phyloP scores from a whole-genome alignment of 306 rosid genomes.

The Echinosophora koreensis region DNA sequence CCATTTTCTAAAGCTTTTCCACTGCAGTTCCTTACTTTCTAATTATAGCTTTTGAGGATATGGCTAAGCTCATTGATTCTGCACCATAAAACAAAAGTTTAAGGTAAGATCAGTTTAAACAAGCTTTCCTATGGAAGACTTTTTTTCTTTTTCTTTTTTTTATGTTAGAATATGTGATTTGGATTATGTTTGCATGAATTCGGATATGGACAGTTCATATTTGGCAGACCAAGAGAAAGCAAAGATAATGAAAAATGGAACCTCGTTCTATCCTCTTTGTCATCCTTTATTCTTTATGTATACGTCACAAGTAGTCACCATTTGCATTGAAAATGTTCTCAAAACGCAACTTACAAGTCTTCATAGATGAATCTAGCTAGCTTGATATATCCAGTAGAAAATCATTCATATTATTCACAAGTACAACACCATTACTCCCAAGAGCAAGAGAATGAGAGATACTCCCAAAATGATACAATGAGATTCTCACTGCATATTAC shows the following conservation, averaged over 20 bases:
- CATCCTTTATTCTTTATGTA: slow-evolving; percentile 32
- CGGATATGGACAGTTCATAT: neutral
- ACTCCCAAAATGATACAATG: slow-evolving; percentile 11
- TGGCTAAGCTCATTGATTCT: neutral
- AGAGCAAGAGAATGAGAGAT: neutral
- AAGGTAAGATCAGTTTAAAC: neutral
- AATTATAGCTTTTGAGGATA: too few species aligned
- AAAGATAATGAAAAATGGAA: slow-evolving; percentile 25
- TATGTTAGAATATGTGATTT: neutral
- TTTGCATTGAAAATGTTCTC: neutral
- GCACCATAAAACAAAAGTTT: neutral
- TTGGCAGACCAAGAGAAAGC: neutral
- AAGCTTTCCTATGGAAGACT: neutral
- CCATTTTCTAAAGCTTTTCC: neutral
- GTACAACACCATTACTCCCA: slow-evolving; percentile 6
- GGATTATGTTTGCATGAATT: slow-evolving; percentile 19
- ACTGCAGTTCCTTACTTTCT: neutral
- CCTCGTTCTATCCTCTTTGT: neutral
- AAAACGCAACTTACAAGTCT: neutral
- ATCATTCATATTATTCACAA: slow-evolving; percentile 17
- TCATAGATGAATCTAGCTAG: slow-evolving; percentile 12
- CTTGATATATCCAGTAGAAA: slow-evolving; percentile 4
- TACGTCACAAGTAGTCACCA: slow-evolving; percentile 15
- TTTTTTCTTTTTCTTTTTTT: neutral
- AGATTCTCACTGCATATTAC: slow-evolving; percentile 13